These are phyloP conservation scores for Clonostachys solani DNA, from an alignment of 2,329 filamentous ascomycete genomes.

Conservation along the genomic window DNA sequence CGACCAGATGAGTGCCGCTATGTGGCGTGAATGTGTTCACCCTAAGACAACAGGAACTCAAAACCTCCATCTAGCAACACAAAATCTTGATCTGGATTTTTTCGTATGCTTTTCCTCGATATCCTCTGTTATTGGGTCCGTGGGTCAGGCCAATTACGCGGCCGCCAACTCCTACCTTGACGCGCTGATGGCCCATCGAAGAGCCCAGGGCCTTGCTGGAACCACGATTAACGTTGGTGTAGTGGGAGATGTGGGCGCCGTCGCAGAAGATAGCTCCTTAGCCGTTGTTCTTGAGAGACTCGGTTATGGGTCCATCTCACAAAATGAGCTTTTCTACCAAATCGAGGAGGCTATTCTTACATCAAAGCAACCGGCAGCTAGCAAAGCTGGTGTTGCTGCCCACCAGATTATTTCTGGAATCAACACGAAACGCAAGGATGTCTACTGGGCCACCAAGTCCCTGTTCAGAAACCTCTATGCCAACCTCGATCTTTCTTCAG, in stretches of 20 bases:
- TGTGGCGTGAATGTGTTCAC: constrained; percentile 12
- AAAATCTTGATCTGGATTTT: constrained; percentile 5
- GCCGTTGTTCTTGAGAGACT: constrained; percentile 18
- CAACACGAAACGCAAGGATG: not conserved
- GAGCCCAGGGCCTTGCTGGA: not conserved
- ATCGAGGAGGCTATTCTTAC: not conserved
- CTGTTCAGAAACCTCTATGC: not conserved
- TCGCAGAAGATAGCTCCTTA: constrained; percentile 6
- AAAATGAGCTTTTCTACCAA: constrained; percentile 22
- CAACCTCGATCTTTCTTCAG: not conserved
- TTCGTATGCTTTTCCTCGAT: constrained; percentile 17
- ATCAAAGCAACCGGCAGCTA: not conserved
- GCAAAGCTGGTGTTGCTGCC: not conserved
- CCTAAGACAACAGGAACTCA: constrained; percentile 25
- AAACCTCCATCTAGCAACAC: constrained; percentile 21
- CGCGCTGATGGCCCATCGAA: constrained; percentile 17
- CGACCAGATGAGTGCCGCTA: constrained; percentile 14
- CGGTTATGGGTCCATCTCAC: constrained; percentile 29
- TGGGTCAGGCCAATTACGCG: constrained; percentile 24
- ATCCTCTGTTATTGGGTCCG: constrained; percentile 14
- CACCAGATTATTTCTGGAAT: not conserved
- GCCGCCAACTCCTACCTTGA: constrained; percentile 25
- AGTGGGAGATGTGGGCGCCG: not conserved
- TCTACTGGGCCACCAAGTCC: not conserved
- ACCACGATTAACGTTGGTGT: not conserved